Conservation (phyloP, 805 yeast species). For the Hemisphaericaspora nanyangensis region DNA sequence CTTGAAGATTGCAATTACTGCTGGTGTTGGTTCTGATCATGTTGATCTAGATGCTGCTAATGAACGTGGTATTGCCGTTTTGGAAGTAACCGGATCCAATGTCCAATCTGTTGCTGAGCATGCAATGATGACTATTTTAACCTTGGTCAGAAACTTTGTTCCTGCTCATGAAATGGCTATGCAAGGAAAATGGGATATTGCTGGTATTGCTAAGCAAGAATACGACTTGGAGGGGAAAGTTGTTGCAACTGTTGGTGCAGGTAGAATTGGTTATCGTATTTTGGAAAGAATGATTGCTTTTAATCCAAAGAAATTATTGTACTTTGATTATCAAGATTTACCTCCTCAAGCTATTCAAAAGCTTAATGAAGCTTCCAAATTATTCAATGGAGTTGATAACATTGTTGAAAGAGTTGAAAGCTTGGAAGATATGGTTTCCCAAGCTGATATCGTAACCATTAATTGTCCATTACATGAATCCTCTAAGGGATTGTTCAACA, state of each 20-base stretch:
- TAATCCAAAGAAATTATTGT: constrained; percentile 68
- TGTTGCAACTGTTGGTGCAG: constrained; percentile 78
- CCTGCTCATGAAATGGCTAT: constrained; percentile 72
- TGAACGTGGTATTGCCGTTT: constrained; percentile 59
- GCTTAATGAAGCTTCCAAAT: constrained; percentile 31
- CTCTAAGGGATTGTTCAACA: constrained; percentile 64
- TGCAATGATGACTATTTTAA: constrained; percentile 68
- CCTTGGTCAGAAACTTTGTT: constrained; percentile 69
- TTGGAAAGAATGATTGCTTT: constrained; percentile 69
- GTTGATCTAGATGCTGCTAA: constrained; percentile 68
- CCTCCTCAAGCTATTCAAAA: constrained; percentile 46
- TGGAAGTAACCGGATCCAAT: constrained; percentile 81
- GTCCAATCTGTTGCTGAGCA: constrained; percentile 81
- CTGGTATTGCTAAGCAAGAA: constrained; percentile 67
- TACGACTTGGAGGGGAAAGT: constrained; percentile 75
- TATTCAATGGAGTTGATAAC: constrained; percentile 47
- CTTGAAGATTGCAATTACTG: constrained; percentile 67
- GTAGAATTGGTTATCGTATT: constrained; percentile 76
- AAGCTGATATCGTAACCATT: constrained; percentile 71
- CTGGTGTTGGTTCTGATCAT: constrained; percentile 86
- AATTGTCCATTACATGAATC: constrained; percentile 75
- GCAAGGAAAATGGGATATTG: constrained; percentile 69
- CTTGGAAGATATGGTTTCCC: constrained; percentile 61
- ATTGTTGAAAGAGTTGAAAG: constrained; percentile 57
- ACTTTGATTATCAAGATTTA: constrained; percentile 71